phyloP scores from a whole-genome alignment of 1,284 basidiomycete species.

The Psilocybe mexicana region DNA sequence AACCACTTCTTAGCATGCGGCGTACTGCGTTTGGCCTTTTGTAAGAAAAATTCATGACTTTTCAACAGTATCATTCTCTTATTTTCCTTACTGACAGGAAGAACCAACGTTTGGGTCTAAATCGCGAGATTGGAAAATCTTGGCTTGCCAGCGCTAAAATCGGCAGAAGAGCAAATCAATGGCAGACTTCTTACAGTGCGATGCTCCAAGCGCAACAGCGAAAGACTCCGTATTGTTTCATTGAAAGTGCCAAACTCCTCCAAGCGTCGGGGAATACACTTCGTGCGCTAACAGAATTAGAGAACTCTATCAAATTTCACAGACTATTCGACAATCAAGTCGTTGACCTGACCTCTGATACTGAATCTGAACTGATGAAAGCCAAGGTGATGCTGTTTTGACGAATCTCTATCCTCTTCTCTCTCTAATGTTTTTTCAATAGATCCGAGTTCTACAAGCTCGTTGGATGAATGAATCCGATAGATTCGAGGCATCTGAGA shows the following conservation, averaged over 20 bases:
- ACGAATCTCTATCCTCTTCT: background rate
- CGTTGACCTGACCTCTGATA: constrained; percentile 59
- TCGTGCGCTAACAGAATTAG: constrained; percentile 87
- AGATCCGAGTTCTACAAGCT: constrained; percentile 89
- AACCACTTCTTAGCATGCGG: constrained; percentile 89
- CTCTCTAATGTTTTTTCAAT: background rate
- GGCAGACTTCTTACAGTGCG: constrained; percentile 97
- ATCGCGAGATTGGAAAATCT: constrained; percentile 71
- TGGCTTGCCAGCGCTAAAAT: constrained; percentile 96
- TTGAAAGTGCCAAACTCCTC: constrained; percentile 90
- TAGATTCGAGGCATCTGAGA: constrained; percentile 70
- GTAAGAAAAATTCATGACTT: constrained; percentile 41
- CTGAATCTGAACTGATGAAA: constrained; percentile 51
- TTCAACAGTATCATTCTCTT: constrained; percentile 8
- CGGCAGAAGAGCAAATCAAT: constrained; percentile 92
- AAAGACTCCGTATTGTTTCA: constrained; percentile 79
- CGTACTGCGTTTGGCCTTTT: constrained; percentile 81
- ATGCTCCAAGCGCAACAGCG: constrained; percentile 87
- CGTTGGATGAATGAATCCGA: constrained; percentile 94
- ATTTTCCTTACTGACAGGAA: constrained; percentile 27
- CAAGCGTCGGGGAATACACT: constrained; percentile 82
- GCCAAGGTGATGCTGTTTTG: constrained; percentile 61
- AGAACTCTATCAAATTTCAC: constrained; percentile 68
- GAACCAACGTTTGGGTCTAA: constrained; percentile 39
- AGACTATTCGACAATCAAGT: constrained; percentile 45